Conservation (phyloP, 2,329 filamentous ascomycete genomes). For the Aspergillus costaricaensis region DNA sequence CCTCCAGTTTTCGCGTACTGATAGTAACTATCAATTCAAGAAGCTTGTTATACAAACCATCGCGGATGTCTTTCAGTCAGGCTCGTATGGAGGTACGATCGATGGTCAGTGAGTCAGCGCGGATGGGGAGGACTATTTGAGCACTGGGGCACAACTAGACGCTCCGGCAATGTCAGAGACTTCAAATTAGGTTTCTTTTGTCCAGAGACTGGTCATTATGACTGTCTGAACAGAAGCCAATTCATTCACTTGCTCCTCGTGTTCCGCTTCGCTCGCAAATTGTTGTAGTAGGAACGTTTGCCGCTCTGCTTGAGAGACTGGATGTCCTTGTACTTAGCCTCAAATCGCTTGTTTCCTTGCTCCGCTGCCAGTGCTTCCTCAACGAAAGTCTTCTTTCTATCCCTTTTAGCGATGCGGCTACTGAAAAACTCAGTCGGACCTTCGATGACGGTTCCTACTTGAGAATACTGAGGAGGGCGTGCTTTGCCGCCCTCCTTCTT, state of each 20-base stretch:
- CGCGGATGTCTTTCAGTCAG: slow-evolving; percentile 29
- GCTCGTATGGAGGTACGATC: background rate
- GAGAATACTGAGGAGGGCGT: slow-evolving; percentile 76
- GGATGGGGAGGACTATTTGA: background rate
- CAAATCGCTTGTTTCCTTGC: slow-evolving; percentile 69
- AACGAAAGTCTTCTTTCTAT: slow-evolving; percentile 82
- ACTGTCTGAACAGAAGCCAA: background rate
- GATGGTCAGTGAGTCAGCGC: background rate
- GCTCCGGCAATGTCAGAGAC: background rate
- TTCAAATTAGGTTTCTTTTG: background rate
- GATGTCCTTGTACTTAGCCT: slow-evolving; percentile 82
- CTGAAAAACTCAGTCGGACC: slow-evolving; percentile 87
- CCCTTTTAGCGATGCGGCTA: slow-evolving; percentile 78
- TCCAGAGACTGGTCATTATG: background rate
- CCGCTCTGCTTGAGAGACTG: slow-evolving; percentile 81
- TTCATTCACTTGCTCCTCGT: slow-evolving; percentile 27
- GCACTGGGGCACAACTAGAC: background rate
- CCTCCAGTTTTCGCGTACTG: background rate
- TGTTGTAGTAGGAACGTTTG: slow-evolving; percentile 87
- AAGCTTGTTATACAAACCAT: slow-evolving; percentile 40
- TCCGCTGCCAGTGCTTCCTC: slow-evolving; percentile 77
- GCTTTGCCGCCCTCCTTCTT: slow-evolving; percentile 78
- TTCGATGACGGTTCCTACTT: slow-evolving; percentile 84
- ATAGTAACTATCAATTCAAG: slow-evolving; percentile 30
- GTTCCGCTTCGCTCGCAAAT: slow-evolving; percentile 63